Evolutionary conservation across 2,329 filamentous ascomycete genomes (phyloP), one percentile per base, ranked within the genome.

Genomic region (Ophiocordyceps camponoti-leonardi): DNA sequence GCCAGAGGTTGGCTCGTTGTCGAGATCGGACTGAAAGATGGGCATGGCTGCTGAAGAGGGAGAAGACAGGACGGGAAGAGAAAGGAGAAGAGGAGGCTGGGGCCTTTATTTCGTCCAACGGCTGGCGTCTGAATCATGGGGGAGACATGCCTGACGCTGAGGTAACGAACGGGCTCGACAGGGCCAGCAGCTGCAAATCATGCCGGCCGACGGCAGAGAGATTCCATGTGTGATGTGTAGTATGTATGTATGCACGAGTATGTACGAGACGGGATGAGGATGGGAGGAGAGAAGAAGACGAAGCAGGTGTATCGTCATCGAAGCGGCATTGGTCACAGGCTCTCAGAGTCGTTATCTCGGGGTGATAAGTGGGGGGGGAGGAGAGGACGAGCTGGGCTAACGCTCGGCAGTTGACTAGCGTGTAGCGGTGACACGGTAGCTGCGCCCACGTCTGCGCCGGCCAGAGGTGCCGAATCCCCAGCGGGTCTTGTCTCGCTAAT

Each of bases 1-100:
- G 44, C 22, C 56, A 50, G 61, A 61, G 23, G 8, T 8, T 26
- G 23, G 23, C 23, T 26, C 23, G 23, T 26, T 26, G 44, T 66
- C 65, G 53, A 69, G 54, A 52, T 73, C 67, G 56, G 71, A 66
- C 52, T 73, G 71, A 53, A 74, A 77, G 57, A 76, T 76, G 51
- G 75, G 75, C 75, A 79, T 79, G 50, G 6, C 35, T 37, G 16
- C 50, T 46, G 49, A 48, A 44, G 12, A 33, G 39, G 8, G 16
- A 18, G 7, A 10, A n/a, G 14, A 7, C 5, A 37, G 33, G 14
- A 37, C 3, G 33, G 14, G 33, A 37, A 7, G 31, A 14, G 31
- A 16, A 16, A 14, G 37, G 18, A 18, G 44, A 40, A 12, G 31
- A 44, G 22, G 43, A n/a, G n/a, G n/a, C n/a, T 33, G 18, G n/a